These are phyloP conservation scores for Phyllachora maydis DNA, from an alignment of 2,329 filamentous ascomycete species.

Conservation along the genomic window DNA sequence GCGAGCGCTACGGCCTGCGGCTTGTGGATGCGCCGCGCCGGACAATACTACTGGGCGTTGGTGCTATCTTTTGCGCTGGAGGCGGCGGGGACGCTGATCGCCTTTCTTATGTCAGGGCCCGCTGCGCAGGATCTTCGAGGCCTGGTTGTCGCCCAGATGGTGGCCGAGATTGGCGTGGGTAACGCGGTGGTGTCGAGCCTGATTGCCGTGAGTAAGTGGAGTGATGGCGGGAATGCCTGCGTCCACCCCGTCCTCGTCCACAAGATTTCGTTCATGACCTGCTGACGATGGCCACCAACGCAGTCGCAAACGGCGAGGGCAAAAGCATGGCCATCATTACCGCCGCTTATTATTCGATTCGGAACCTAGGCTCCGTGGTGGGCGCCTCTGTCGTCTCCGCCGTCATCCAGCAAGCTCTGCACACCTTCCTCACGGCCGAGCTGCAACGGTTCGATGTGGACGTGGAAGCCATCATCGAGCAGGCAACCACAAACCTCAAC, in stretches of 20 bases:
- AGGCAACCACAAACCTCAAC: neutral
- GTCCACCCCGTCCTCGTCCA: constrained; percentile 26
- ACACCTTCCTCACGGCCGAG: constrained; percentile 10
- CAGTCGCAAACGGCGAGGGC: constrained; percentile 47
- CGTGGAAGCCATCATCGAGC: neutral
- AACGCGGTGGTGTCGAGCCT: constrained; percentile 1
- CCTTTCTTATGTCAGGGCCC: neutral
- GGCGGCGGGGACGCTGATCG: constrained; percentile 21
- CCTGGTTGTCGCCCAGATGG: neutral
- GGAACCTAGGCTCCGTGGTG: constrained; percentile 55
- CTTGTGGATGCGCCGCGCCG: constrained; percentile 46
- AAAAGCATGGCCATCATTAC: constrained; percentile 56
- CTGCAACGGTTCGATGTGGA: neutral
- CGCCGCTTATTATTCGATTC: constrained; percentile 65
- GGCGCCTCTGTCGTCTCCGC: constrained; percentile 54
- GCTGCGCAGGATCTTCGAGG: constrained; percentile 10
- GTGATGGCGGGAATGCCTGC: too few relatives aligned
- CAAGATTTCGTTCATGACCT: constrained; percentile 20
- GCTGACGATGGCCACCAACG: constrained; percentile 43
- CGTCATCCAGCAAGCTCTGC: constrained; percentile 48
- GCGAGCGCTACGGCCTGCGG: constrained; percentile 43
- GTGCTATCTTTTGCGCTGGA: constrained; percentile 34
- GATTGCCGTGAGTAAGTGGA: constrained; percentile 1
- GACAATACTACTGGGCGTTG: constrained; percentile 40
- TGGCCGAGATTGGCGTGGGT: neutral